Evolutionary conservation across 805 yeast genomes (phyloP), one percentile per base, ranked within the genome.

Genomic region (Candida argentea): DNA sequence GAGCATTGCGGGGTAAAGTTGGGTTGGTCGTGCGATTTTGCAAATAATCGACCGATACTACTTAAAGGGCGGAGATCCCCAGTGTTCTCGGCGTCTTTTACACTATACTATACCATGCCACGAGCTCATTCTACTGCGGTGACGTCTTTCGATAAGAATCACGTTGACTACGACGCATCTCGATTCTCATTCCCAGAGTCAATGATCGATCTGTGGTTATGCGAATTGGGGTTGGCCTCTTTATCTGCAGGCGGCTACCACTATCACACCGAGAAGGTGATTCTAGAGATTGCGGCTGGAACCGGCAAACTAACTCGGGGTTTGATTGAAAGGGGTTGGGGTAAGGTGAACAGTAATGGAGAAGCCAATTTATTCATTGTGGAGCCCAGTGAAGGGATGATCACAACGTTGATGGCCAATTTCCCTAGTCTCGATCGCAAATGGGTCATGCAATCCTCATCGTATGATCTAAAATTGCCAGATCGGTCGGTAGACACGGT

Each of bases 321-420:
- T 24, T 46, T 75, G 14, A 48, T 54, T 2, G 41, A 44, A 12
- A 40, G 46, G 24, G 70, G 72, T 2, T 60, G 65, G 52, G n/a
- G n/a, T n/a, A n/a, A n/a, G n/a, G n/a, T n/a, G n/a, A n/a, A n/a
- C n/a, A n/a, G n/a, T n/a, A n/a, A n/a, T n/a, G 34, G 29, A 16
- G 16, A 32, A 4, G 49, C 45, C 20, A 52, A 60, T 21, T 37
- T 70, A 22, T 38, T 50, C 3, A 66, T 67, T 1, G 70, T 70
- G 5, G 81, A 75, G 34, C 77, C 80, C 10, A 62, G 74, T 17
- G 33, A 40, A 25, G 81, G 81, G 1, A 75, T 75, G 82, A 47
- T 69, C 12, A 52, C 50, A 13, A 46, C 66, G 6, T 72, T 75
- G 38, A 38, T 42, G 13, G 32, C 36, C 26, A 67, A 69, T 30